Evolutionary conservation across 2,329 filamentous ascomycete species (phyloP).

Genomic region (Trichoderma simmonsii): DNA sequence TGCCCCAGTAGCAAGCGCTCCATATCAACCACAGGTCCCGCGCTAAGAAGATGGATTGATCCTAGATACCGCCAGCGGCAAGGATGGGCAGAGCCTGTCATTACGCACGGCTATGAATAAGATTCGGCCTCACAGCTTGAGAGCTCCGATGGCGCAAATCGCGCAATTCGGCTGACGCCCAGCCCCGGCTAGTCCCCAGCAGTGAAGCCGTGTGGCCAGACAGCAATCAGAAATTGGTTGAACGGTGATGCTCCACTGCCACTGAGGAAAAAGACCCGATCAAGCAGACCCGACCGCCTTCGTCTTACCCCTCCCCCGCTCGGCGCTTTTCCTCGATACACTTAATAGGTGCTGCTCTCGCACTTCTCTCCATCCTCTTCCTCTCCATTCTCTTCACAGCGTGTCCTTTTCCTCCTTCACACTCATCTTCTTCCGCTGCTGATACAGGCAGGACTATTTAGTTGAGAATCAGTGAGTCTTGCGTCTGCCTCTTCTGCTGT

Average conservation of each 20-base stretch:
- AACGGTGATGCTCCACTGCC: slow-evolving; percentile 4
- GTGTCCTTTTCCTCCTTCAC: slow-evolving; percentile 3
- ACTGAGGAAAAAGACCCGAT: slow-evolving; percentile 5
- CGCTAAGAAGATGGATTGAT: background rate
- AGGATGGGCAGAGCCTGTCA: background rate
- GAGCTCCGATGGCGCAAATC: slow-evolving; percentile 17
- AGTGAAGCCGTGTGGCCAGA: background rate
- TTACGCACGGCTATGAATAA: slow-evolving; percentile 16
- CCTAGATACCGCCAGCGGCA: background rate
- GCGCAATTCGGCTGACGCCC: slow-evolving; percentile 15
- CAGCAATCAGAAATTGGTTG: background rate
- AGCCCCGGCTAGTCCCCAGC: background rate
- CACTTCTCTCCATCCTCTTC: background rate
- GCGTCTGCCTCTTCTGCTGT: background rate
- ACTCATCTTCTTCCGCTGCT: slow-evolving; percentile 1
- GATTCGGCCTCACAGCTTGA: background rate
- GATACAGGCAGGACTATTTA: slow-evolving; percentile 8
- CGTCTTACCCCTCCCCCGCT: slow-evolving; percentile 20
- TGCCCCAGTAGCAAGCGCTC: background rate
- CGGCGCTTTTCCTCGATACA: slow-evolving; percentile 11
- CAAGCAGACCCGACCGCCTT: slow-evolving; percentile 1
- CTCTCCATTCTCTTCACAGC: slow-evolving; percentile 8
- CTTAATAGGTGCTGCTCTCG: slow-evolving; percentile 7
- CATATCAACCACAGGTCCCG: background rate
- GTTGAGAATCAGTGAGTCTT: slow-evolving; percentile 2